These are phyloP conservation scores for Intubia oerlemansii DNA, from an alignment of 2,329 filamentous ascomycete species.

Conservation along the genomic window DNA sequence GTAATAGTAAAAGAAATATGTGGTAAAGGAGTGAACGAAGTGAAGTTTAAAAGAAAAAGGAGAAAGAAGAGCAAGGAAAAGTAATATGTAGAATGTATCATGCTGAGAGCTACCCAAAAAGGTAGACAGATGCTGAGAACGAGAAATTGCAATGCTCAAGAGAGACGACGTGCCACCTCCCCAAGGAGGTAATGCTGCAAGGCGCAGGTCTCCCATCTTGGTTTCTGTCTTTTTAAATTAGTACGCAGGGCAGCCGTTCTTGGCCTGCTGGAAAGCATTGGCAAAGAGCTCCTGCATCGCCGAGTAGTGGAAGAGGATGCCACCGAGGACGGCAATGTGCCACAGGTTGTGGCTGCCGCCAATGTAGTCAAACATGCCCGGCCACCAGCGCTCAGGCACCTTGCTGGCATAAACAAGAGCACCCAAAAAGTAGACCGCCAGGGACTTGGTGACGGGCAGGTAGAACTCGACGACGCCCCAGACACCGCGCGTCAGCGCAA, in stretches of 20 bases:
- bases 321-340: constrained; percentile 85
- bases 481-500: constrained; percentile 56
- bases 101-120: no score
- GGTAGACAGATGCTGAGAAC: no score
- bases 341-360: constrained; percentile 94
- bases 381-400: constrained; percentile 79
- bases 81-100: no score
- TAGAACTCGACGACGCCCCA: constrained; percentile 80
- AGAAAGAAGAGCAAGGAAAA: no score
- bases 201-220: no score
- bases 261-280: constrained; percentile 47
- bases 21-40: no score
- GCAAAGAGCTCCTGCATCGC: constrained; percentile 94
- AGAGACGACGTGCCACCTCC: no score
- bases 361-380: constrained; percentile 85
- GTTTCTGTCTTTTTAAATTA: no score
- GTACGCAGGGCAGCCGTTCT: constrained; percentile 35
- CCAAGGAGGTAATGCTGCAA: no score
- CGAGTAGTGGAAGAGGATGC: constrained; percentile 90
- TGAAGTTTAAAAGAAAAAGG: no score
- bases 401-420: constrained; percentile 81
- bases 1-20: no score
- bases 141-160: no score
- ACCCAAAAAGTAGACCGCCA: constrained; percentile 68
- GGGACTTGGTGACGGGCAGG: constrained; percentile 62